Evolutionary conservation across 139 green algal genomes (phyloP).

Genomic region (Chara braunii): DNA sequence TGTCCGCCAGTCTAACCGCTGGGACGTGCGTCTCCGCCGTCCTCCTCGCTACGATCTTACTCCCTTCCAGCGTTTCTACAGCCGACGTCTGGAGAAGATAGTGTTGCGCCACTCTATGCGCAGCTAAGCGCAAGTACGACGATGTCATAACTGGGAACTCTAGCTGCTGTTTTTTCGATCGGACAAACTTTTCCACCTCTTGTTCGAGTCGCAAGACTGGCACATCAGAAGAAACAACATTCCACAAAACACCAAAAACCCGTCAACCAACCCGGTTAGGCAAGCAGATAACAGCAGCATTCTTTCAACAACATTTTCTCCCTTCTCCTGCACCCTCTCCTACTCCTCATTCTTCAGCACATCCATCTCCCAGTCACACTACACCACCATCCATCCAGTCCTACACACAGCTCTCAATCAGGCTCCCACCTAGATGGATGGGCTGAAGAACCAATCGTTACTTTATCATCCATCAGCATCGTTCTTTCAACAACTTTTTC

Average conservation of each 20-base stretch:
- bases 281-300: too few relatives aligned
- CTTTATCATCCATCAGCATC: too few relatives aligned
- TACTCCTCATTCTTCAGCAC: too few relatives aligned
- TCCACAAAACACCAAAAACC: not conserved
- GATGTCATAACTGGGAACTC: conserved; percentile 27
- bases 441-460: too few relatives aligned
- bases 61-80: not conserved
- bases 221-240: not conserved
- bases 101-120: conserved; percentile 36
- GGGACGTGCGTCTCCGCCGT: conserved; percentile 22
- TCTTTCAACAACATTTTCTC: too few relatives aligned
- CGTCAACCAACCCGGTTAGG: conserved; percentile 8
- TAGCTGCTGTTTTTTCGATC: conserved; percentile 1
- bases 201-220: conserved; percentile 41
- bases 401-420: too few relatives aligned
- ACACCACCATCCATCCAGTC: too few relatives aligned
- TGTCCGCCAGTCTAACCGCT: conserved; percentile 4
- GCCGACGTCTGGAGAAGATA: conserved; percentile 27
- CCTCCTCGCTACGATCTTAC: conserved; percentile 17
- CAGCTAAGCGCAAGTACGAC: conserved; percentile 29
- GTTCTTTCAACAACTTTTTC: too few relatives aligned
- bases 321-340: too few relatives aligned
- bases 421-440: too few relatives aligned
- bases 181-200: conserved; percentile 31
- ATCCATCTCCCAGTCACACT: too few relatives aligned